These are phyloP conservation scores for Lactarius indigo DNA, from an alignment of 768 basidiomycete species.

Conservation along the genomic window DNA sequence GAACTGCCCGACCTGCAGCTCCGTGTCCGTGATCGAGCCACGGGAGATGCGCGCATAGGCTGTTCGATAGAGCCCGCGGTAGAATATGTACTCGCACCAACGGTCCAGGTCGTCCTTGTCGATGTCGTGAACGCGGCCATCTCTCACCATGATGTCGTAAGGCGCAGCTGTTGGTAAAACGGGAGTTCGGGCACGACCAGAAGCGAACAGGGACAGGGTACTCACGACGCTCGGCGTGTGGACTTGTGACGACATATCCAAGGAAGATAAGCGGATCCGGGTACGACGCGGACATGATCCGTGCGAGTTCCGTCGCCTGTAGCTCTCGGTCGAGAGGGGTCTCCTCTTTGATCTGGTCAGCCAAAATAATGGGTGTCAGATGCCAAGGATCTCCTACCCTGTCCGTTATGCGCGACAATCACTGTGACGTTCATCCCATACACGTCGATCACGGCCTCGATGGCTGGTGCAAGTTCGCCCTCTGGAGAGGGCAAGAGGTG, in stretches of 20 bases:
- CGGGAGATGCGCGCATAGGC: slow-evolving; percentile 81
- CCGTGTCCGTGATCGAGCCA: slow-evolving; percentile 85
- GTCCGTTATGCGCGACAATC: slow-evolving; percentile 89
- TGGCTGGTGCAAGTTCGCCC: slow-evolving; percentile 86
- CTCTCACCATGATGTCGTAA: slow-evolving; percentile 71
- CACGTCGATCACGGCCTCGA: slow-evolving; percentile 78
- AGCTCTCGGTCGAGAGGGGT: slow-evolving; percentile 85
- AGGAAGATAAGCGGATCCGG: slow-evolving; percentile 76
- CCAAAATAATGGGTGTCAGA: not conserved
- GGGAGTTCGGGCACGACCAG: not conserved
- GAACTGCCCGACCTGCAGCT: slow-evolving; percentile 86
- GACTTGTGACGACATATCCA: slow-evolving; percentile 76
- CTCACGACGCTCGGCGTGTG: slow-evolving; percentile 60
- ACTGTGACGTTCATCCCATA: slow-evolving; percentile 77
- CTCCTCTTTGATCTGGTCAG: slow-evolving; percentile 53
- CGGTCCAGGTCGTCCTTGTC: slow-evolving; percentile 68
- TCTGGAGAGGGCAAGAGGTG: slow-evolving; percentile 83
- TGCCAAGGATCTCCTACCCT: slow-evolving; percentile 48
- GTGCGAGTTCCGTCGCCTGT: slow-evolving; percentile 75
- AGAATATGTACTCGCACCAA: slow-evolving; percentile 92
- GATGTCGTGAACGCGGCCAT: slow-evolving; percentile 77
- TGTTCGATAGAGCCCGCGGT: slow-evolving; percentile 74
- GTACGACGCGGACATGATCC: slow-evolving; percentile 68
- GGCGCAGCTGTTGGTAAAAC: slow-evolving; percentile 56
- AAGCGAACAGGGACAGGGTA: slow-evolving; percentile 25